Conservation (phyloP, 2,329 filamentous ascomycete species). For the Byssochlamys sp. region DNA sequence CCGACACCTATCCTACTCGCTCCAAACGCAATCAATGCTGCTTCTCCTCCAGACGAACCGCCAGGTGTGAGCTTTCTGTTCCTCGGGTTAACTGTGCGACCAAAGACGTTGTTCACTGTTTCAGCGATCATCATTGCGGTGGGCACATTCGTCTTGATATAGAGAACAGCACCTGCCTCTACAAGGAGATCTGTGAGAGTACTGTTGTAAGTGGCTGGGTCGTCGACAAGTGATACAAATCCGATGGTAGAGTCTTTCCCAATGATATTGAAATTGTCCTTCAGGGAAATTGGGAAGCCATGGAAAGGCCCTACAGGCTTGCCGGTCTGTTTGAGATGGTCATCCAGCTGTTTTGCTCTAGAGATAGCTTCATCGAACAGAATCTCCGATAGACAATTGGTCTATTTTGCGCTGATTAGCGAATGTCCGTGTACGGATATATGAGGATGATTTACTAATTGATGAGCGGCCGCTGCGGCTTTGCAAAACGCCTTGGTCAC, state of each 20-base stretch:
- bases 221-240: constrained; percentile 11
- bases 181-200: constrained; percentile 30
- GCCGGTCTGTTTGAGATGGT: constrained; percentile 7
- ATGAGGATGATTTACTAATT: constrained; percentile 33
- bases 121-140: constrained; percentile 38
- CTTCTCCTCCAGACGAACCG: constrained; percentile 29
- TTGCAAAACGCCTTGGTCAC: constrained; percentile 48
- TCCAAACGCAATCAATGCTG: constrained; percentile 23
- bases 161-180: constrained; percentile 33
- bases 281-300: constrained; percentile 33
- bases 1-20: constrained; percentile 24
- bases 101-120: constrained; percentile 25
- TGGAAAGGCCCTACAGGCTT: constrained; percentile 31
- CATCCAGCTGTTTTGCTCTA: not conserved
- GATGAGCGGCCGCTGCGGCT: constrained; percentile 45
- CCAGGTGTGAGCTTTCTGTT: constrained; percentile 26
- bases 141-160: constrained; percentile 33
- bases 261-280: constrained; percentile 30
- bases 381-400: not conserved
- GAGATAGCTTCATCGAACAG: not conserved
- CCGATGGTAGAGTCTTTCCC: constrained; percentile 15
- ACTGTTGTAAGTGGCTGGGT: constrained; percentile 13
- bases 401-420: not conserved
- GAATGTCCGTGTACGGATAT: not conserved
- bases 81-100: constrained; percentile 19